Evolutionary conservation across 805 yeast species (phyloP).

Genomic region (Starmerella stigmatis): DNA sequence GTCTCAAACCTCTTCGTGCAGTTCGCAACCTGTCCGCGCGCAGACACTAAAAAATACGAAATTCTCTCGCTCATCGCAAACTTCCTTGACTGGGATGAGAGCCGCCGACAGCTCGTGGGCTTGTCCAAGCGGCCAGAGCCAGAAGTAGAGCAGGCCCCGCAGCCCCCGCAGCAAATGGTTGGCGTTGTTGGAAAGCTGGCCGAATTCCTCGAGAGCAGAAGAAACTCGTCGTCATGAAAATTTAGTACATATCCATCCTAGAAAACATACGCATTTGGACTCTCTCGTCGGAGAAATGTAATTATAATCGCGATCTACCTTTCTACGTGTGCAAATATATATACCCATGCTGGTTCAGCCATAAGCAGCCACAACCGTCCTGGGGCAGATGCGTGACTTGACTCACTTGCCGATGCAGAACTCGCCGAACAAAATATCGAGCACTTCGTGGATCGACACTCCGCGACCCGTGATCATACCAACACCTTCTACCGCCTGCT

Average conservation of each 20-base stretch:
- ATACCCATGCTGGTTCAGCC: too few relatives aligned
- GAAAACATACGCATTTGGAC: too few relatives aligned
- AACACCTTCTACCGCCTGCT: constrained; percentile 68
- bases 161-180: constrained; percentile 23
- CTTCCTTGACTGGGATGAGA: constrained; percentile 80
- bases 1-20: constrained; percentile 77
- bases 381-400: too few relatives aligned
- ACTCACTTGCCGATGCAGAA: constrained; percentile 96
- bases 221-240: constrained; percentile 27
- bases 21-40: constrained; percentile 78
- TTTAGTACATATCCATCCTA: too few relatives aligned
- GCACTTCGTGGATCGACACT: constrained; percentile 78
- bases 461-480: constrained; percentile 88
- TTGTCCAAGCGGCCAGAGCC: constrained; percentile 16
- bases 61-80: constrained; percentile 76
- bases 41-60: constrained; percentile 90
- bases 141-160: constrained; percentile 5
- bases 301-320: too few relatives aligned
- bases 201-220: constrained; percentile 26
- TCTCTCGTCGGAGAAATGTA: too few relatives aligned
- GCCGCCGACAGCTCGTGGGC: constrained; percentile 30
- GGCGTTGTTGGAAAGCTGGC: constrained; percentile 34
- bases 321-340: too few relatives aligned
- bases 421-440: constrained; percentile 81
- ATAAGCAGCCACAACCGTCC: too few relatives aligned